phyloP scores from a whole-genome alignment of 2,329 filamentous ascomycete species.

The Bipolaris bicolor region DNA sequence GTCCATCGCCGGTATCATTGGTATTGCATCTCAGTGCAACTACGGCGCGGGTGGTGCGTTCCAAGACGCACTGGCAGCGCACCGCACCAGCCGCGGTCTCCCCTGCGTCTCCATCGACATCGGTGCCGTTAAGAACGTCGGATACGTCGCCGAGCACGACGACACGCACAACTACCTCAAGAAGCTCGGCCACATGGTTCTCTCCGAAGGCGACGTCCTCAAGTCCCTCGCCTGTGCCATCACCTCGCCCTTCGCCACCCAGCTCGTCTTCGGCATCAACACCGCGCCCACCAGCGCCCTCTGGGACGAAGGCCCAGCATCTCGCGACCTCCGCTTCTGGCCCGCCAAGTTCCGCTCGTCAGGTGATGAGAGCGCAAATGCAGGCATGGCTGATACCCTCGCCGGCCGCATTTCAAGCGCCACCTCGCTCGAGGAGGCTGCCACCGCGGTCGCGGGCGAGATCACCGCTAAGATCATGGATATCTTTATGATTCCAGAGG shows the following conservation, averaged over 20 bases:
- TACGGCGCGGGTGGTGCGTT: constrained; percentile 55
- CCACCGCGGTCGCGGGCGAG: not conserved
- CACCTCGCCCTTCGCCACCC: not conserved
- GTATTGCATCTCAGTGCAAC: constrained; percentile 50
- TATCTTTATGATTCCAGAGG: constrained; percentile 4
- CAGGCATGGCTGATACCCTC: not conserved
- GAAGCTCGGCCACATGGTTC: not conserved
- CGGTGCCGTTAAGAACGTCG: constrained; percentile 54
- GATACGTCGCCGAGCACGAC: constrained; percentile 38
- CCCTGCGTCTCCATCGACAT: constrained; percentile 57
- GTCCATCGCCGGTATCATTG: constrained; percentile 28
- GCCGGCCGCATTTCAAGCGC: not conserved
- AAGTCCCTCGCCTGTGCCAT: not conserved
- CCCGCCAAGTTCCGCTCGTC: not conserved
- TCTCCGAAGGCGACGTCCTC: not conserved
- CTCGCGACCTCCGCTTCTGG: not conserved
- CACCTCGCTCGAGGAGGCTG: not conserved
- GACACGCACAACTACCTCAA: not conserved
- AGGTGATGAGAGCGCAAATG: not conserved
- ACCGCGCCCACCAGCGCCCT: not conserved
- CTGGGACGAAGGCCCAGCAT: not conserved
- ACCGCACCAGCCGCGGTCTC: constrained; percentile 19
- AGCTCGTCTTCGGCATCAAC: not conserved
- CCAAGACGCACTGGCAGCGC: constrained; percentile 31
- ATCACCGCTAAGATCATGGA: not conserved